Conservation (phyloP, 306 rosid genomes). For the Quercus mongolica region DNA sequence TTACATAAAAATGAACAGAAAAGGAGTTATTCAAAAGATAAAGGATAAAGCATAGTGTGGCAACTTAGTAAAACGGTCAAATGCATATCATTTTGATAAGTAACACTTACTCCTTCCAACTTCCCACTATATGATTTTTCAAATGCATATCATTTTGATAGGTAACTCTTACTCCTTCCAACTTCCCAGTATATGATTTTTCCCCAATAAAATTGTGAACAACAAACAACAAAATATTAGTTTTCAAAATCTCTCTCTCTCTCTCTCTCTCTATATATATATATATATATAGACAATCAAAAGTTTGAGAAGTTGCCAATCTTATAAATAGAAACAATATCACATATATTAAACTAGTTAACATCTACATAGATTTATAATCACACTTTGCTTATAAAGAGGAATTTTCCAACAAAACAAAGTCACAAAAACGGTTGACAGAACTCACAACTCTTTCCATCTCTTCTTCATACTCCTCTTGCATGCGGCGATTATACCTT, state of each 20-base stretch:
- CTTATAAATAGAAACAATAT: neutral
- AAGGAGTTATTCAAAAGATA: neutral
- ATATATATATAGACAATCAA: too few relatives aligned
- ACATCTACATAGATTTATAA: neutral
- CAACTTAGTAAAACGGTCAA: neutral
- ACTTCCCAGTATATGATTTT: neutral
- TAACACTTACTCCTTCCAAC: neutral
- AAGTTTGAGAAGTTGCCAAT: neutral
- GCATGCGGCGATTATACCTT: constrained; percentile 75
- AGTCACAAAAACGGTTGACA: neutral
- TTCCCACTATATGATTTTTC: neutral
- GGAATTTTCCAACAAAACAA: neutral
- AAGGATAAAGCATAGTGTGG: neutral
- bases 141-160: neutral
- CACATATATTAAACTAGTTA: neutral
- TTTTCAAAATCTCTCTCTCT: too few relatives aligned
- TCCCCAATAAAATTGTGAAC: too few relatives aligned
- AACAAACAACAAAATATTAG: too few relatives aligned
- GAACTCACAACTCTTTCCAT: constrained; percentile 89
- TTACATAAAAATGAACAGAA: neutral
- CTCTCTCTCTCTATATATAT: too few relatives aligned
- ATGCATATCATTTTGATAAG: neutral
- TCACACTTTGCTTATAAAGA: neutral
- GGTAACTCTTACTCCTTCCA: neutral
- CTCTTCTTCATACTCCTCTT: constrained; percentile 97